Evolutionary conservation across 2,329 filamentous ascomycete genomes (phyloP).

Genomic region (Stylonectria norvegica): DNA sequence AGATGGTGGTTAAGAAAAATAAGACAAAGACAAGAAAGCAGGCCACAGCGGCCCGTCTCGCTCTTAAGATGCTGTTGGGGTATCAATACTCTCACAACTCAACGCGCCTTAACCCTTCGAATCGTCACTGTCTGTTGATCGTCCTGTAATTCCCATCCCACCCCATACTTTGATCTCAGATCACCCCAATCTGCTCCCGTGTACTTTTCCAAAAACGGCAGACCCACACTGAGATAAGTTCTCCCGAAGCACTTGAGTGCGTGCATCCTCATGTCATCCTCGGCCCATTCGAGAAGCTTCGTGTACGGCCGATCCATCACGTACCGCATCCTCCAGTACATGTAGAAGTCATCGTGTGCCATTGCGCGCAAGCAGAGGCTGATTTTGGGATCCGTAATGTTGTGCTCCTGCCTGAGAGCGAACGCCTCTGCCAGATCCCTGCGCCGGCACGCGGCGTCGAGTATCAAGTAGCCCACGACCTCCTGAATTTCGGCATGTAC

Average conservation of each 20-base stretch:
- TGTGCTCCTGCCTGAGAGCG: slow-evolving; percentile 58
- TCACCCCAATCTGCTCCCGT: slow-evolving; percentile 69
- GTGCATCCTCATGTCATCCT: slow-evolving; percentile 68
- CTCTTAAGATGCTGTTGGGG: too few species aligned
- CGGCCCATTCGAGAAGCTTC: slow-evolving; percentile 77
- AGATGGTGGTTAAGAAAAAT: background rate
- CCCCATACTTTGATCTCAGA: slow-evolving; percentile 63
- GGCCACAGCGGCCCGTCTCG: background rate
- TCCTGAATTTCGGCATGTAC: slow-evolving; percentile 72
- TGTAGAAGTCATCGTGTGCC: slow-evolving; percentile 76
- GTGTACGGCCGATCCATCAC: slow-evolving; percentile 77
- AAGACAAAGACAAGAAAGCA: background rate
- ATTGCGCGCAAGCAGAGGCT: slow-evolving; percentile 67
- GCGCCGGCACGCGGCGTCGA: slow-evolving; percentile 86
- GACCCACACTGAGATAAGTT: slow-evolving; percentile 72
- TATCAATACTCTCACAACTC: slow-evolving; percentile 15
- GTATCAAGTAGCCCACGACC: slow-evolving; percentile 73
- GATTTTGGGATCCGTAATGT: slow-evolving; percentile 64
- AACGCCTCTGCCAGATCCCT: slow-evolving; percentile 72
- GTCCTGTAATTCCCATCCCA: slow-evolving; percentile 81
- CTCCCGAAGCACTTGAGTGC: slow-evolving; percentile 83
- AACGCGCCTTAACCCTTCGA: slow-evolving; percentile 50
- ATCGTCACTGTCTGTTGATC: slow-evolving; percentile 78
- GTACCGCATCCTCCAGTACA: slow-evolving; percentile 68
- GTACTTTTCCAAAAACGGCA: slow-evolving; percentile 64